Percentiles rank a stretch among this genome's conserved stretches.
Conservation (phyloP, 169 alveolate genomes). For the Cryptosporidium sp. region DNA sequence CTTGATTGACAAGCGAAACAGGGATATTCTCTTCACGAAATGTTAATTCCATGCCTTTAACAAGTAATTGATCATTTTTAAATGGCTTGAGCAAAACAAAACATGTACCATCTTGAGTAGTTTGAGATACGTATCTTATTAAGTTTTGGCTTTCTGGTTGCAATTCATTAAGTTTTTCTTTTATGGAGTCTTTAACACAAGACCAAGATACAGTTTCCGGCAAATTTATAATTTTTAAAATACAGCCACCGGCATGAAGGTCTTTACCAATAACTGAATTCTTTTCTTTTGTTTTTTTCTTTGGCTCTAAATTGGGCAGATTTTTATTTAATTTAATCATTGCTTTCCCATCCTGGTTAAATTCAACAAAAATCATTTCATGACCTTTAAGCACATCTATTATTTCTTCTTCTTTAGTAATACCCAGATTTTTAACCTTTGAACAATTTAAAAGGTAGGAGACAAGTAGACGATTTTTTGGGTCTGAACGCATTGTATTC, state of each 20-base stretch:
- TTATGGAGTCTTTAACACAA: slow-evolving; percentile 31
- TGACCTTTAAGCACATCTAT: slow-evolving; percentile 48
- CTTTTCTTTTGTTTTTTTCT: slow-evolving; percentile 27
- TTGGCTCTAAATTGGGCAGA: slow-evolving; percentile 35
- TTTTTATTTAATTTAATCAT: slow-evolving; percentile 50
- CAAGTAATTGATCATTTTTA: slow-evolving; percentile 14
- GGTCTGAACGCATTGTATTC: slow-evolving; percentile 62
- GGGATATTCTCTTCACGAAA: slow-evolving; percentile 13
- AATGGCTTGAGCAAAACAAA: slow-evolving; percentile 57
- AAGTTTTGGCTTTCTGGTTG: slow-evolving; percentile 23
- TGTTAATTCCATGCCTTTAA: slow-evolving; percentile 5
- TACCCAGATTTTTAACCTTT: slow-evolving; percentile 29
- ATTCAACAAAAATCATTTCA: slow-evolving; percentile 20
- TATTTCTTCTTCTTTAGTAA: slow-evolving; percentile 69
- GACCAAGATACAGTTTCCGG: slow-evolving; percentile 70
- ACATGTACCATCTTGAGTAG: slow-evolving; percentile 70
- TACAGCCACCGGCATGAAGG: slow-evolving; percentile 62
- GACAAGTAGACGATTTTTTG: slow-evolving; percentile 45
- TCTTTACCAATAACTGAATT: slow-evolving; percentile 1
- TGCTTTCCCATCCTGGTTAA: slow-evolving; percentile 27
- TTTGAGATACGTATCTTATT: slow-evolving; percentile 68
- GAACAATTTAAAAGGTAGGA: slow-evolving; percentile 56
- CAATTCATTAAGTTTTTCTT: slow-evolving; percentile 24
- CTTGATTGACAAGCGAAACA: slow-evolving; percentile 19
- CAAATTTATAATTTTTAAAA: slow-evolving; percentile 14